A percentile compares a stretch with the other conserved stretches of the same genome.
phyloP scores from a whole-genome alignment of 805 yeast species.

The Myxozyma sirexii region DNA sequence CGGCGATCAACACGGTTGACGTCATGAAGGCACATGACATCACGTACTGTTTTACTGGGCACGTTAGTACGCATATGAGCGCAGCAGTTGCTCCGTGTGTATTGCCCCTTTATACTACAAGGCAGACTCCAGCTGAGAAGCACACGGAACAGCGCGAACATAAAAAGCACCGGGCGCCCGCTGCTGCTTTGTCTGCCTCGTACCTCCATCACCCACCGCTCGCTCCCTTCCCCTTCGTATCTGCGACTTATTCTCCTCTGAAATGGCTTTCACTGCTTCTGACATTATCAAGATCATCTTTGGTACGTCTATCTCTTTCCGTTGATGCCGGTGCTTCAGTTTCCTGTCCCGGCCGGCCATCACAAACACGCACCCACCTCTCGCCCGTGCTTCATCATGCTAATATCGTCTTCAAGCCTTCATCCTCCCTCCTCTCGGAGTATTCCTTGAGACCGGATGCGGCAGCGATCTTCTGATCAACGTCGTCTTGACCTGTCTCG shows the following conservation, averaged over 20 bases:
- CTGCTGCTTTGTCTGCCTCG: not conserved
- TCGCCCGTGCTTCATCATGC: not conserved
- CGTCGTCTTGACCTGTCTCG: constrained; percentile 66
- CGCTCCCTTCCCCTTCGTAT: not conserved
- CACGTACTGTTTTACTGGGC: not conserved
- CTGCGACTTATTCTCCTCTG: not conserved
- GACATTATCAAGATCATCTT: constrained; percentile 56
- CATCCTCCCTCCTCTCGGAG: constrained; percentile 60
- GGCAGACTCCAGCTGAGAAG: too few relatives aligned
- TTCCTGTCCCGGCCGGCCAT: not conserved
- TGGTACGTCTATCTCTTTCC: constrained; percentile 38
- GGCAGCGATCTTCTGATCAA: constrained; percentile 54
- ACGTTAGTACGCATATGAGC: not conserved
- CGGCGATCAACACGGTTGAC: not conserved
- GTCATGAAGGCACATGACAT: constrained; percentile 4
- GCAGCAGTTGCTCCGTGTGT: too few relatives aligned
- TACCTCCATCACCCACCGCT: not conserved
- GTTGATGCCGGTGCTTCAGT: not conserved
- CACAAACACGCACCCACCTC: too few relatives aligned
- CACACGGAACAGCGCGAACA: not conserved
- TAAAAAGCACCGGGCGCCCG: not conserved
- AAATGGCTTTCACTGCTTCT: constrained; percentile 56
- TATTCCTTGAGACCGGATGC: constrained; percentile 62
- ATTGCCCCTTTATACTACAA: too few relatives aligned
- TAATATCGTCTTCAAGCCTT: constrained; percentile 20